A percentile compares a stretch with the other conserved stretches of the same genome.
Conservation (phyloP, 208 protist genomes). For the Blastocrithidia nonstop region DNA sequence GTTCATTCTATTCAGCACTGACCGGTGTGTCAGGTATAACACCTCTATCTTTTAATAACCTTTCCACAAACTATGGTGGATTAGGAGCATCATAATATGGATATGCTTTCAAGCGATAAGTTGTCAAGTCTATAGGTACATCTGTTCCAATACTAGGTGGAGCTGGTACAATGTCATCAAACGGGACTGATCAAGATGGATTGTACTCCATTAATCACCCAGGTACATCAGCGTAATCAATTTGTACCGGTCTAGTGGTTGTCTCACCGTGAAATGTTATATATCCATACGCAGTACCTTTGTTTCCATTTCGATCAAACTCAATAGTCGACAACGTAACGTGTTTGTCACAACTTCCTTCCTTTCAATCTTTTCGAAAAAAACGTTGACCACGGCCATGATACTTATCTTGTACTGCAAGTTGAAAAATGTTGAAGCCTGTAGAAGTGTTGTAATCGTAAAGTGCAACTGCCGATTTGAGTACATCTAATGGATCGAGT, state of each 20-base stretch:
- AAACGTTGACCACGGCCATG: slow-evolving; percentile 65
- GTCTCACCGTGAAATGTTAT: slow-evolving; percentile 81
- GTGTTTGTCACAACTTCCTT: slow-evolving; percentile 83
- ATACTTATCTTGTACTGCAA: slow-evolving; percentile 46
- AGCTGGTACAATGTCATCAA: slow-evolving; percentile 42
- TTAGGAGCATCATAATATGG: slow-evolving; percentile 84
- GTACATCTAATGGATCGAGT: slow-evolving; percentile 69
- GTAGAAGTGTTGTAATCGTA: slow-evolving; percentile 76
- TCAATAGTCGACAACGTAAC: slow-evolving; percentile 70
- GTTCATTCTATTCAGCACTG: slow-evolving; percentile 13
- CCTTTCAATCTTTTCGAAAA: slow-evolving; percentile 75
- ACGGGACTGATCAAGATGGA: slow-evolving; percentile 31
- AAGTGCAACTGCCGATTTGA: slow-evolving; percentile 56
- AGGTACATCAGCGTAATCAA: slow-evolving; percentile 52
- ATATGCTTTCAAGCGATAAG: slow-evolving; percentile 66
- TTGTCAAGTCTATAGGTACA: slow-evolving; percentile 47
- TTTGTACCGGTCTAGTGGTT: slow-evolving; percentile 55
- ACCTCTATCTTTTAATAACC: slow-evolving; percentile 73
- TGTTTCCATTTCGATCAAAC: slow-evolving; percentile 54
- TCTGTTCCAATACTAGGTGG: slow-evolving; percentile 78
- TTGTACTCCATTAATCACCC: slow-evolving; percentile 66
- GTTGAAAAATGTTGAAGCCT: slow-evolving; percentile 74
- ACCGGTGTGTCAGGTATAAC: slow-evolving; percentile 63
- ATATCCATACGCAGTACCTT: slow-evolving; percentile 74
- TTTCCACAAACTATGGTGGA: slow-evolving; percentile 71